Evolutionary conservation across 2,329 filamentous ascomycete species (phyloP).

Genomic region (Exophiala dermatitidis): DNA sequence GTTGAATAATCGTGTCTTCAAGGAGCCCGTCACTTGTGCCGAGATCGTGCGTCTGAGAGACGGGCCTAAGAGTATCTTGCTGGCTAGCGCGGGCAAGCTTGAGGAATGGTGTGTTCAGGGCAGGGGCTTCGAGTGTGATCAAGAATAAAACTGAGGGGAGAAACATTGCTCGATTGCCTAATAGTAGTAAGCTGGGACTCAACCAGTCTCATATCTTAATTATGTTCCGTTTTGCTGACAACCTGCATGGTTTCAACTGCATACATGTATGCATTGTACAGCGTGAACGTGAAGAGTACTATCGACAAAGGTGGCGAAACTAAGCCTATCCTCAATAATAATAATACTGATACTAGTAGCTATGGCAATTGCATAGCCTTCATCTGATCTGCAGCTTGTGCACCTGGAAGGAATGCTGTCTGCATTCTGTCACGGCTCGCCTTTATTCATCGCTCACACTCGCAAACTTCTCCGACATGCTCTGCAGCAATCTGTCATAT

Average conservation of each 20-base stretch:
- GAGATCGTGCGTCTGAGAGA: slow-evolving; percentile 15
- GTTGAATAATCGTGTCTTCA: slow-evolving; percentile 10
- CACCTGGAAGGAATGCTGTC: too few species aligned
- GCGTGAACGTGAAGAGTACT: too few species aligned
- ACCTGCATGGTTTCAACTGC: too few species aligned
- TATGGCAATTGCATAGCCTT: too few species aligned
- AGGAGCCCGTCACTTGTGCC: slow-evolving; percentile 8
- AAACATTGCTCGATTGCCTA: neutral
- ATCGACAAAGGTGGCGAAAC: too few species aligned
- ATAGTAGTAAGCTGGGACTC: neutral
- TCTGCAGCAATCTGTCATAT: slow-evolving; percentile 87
- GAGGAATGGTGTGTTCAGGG: slow-evolving; percentile 14
- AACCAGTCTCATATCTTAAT: neutral
- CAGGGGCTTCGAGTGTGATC: neutral
- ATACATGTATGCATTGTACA: too few species aligned
- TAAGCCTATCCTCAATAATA: too few species aligned
- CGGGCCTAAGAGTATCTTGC: slow-evolving; percentile 20
- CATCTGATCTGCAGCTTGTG: too few species aligned
- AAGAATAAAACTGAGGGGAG: neutral
- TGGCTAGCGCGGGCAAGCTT: slow-evolving; percentile 1
- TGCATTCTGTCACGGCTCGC: too few species aligned
- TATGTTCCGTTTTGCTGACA: too few species aligned
- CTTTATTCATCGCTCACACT: slow-evolving; percentile 95
- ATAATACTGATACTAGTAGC: too few species aligned
- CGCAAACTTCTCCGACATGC: slow-evolving; percentile 96